Evolutionary conservation across 2,329 filamentous ascomycete species (phyloP), one percentile per base, ranked within the genome.

Genomic region (Diaporthe citri): DNA sequence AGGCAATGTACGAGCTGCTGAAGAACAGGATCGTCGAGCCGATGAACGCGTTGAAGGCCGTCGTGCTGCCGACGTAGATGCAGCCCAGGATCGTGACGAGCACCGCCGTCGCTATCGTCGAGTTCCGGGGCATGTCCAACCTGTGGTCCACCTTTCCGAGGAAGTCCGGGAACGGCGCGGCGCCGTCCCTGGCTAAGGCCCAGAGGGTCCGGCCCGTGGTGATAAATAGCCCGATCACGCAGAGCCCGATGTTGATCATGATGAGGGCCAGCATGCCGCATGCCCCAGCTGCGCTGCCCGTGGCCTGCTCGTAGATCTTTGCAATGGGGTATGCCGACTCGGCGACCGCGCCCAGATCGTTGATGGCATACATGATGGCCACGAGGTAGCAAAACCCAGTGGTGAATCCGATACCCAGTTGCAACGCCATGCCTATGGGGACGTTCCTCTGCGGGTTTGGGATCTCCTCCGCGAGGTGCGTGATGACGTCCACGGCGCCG

Each of bases 11-110:
- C 0, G 90, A 92, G 13, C 90, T 78, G 66, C 71, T 84, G 17
- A 82, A 84, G 10, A 84, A 78, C 0, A 84, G 79, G 41, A 85
- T 84, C 74, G 84, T 86, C 41, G 81, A 83, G 13, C 90, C 90
- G 10, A 93, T 89, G 36, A 94, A 90, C 0, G 92, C 92, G 56
- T 90, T 88, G 83, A 94, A 94, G 0, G 93, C 93, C 0, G 91
- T 92, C 1, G 86, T 88, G 75, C 87, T 91, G n/a, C 90, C 92
- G 1, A 94, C 87, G 77, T 93, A 93, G 59, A 94, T 91, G 56
- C 86, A 87, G 0, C 91, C 92, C 0, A 94, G 84, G 4, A 92
- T 80, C 0, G 90, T 90, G 0, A 85, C 81, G 1, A 86, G 77
- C 0, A 80, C 77, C 1, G 81, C 84, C 34, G 88, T 87, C 82